phyloP scores from a whole-genome alignment of 176 grass and related monocot genomes.

The Avena eriantha region DNA sequence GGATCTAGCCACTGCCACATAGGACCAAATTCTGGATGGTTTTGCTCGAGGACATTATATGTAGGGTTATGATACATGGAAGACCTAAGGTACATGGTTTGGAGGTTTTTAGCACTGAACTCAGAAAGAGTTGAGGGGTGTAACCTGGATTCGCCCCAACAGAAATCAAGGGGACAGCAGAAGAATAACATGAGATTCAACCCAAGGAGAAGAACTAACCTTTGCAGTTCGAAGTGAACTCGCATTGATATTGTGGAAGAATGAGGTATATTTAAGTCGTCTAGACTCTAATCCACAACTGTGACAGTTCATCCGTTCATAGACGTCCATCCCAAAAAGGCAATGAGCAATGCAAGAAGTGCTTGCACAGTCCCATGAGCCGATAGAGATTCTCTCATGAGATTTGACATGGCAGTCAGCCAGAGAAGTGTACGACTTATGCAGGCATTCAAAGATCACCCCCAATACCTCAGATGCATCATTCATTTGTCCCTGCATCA shows the following conservation, averaged over 20 bases:
- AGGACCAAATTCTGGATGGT: background rate
- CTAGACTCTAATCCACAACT: slow-evolving; percentile 79
- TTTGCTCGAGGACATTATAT: background rate
- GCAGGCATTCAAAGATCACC: slow-evolving; percentile 93
- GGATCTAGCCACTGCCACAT: background rate
- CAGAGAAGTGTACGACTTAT: slow-evolving; percentile 71
- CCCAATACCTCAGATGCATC: slow-evolving; percentile 97
- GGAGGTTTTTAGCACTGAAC: slow-evolving; percentile 1
- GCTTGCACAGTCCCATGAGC: slow-evolving; percentile 91
- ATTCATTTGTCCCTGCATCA: slow-evolving; percentile 93
- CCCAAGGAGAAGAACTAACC: slow-evolving; percentile 50
- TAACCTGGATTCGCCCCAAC: background rate
- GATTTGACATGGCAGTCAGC: slow-evolving; percentile 57
- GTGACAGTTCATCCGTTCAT: slow-evolving; percentile 90
- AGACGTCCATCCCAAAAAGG: slow-evolving; percentile 92
- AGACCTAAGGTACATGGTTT: background rate
- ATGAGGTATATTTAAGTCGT: slow-evolving; percentile 88
- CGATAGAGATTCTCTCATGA: slow-evolving; percentile 56
- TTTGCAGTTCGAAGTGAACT: slow-evolving; percentile 82
- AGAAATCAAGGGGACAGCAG: slow-evolving; percentile 15
- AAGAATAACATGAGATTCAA: slow-evolving; percentile 42
- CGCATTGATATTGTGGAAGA: slow-evolving; percentile 98
- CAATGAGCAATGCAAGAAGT: slow-evolving; percentile 81
- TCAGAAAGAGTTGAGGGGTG: background rate
- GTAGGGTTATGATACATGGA: background rate